These are phyloP conservation scores for Tetrahymena malaccensis DNA, from an alignment of 73 alveolate genomes.

Conservation along the genomic window DNA sequence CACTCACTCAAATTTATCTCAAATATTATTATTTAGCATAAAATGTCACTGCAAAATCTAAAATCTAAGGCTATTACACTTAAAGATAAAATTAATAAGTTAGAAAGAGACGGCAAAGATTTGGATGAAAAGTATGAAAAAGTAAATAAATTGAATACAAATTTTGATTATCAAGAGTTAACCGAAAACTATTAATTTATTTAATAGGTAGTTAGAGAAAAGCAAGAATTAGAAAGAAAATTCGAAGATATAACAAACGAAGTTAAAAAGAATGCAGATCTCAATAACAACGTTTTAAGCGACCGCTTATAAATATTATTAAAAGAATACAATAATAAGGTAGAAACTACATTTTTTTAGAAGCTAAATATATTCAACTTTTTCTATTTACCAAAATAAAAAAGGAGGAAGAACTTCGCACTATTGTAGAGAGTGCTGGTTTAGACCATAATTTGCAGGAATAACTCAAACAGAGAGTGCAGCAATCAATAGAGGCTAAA, in stretches of 20 bases:
- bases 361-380: background rate
- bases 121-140: constrained; percentile 60
- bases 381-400: background rate
- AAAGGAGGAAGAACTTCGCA: constrained; percentile 60
- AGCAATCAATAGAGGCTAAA: constrained; percentile 74
- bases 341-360: background rate
- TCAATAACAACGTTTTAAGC: constrained; percentile 10
- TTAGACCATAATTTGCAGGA: constrained; percentile 56
- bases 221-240: constrained; percentile 58
- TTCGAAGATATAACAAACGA: constrained; percentile 45
- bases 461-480: constrained; percentile 60
- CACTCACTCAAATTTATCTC: background rate
- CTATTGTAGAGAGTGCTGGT: constrained; percentile 49
- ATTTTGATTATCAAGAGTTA: background rate
- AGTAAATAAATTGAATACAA: constrained; percentile 23
- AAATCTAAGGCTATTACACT: constrained; percentile 50
- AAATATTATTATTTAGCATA: constrained; percentile 31
- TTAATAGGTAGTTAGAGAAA: constrained; percentile 19
- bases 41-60: constrained; percentile 62
- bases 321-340: constrained; percentile 18
- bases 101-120: constrained; percentile 56
- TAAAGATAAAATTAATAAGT: constrained; percentile 46
- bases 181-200: background rate
- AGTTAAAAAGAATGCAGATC: constrained; percentile 40
- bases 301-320: constrained; percentile 3